Base-by-base conservation (phyloP, 345 rosid genomes). In the Hibiscus tridactylites region DNA sequence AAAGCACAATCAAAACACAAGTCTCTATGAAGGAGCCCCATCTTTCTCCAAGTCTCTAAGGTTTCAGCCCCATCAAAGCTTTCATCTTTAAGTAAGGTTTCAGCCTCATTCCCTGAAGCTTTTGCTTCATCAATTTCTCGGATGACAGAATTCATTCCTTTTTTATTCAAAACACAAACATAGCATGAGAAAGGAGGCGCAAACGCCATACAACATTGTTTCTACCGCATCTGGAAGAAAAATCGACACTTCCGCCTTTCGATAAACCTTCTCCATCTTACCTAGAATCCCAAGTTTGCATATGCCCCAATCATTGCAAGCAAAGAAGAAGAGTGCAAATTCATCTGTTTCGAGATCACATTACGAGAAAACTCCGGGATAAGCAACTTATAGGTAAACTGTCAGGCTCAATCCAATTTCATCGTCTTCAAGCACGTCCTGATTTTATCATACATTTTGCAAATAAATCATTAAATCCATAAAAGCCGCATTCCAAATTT, bases 371-470 rank as follows among this genome's bases (percentile, higher is more conserved):
- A 88, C 81, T 85, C 86, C 86, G 3, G 78, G 71, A 89, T 78
- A 28, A 89, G 88, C 75, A 89, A 77, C 84, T 91, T 88, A 73
- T 81, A 91, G 37, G 92, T 91, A 19, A 77, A 24, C 5, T 74
- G 82, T 87, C 92, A 56, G 85, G 88, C 6, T 33, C 87, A 76
- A 17, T 84, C 87, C 59, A 57, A 58, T 78, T 86, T 85, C 91
- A 91, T 91, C 66, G 57, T 77, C 79, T 80, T 88, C 72, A 87
- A 11, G 67, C 90, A 90, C 78, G 58, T 47, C 70, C 77, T 81
- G 63, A 90, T 84, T 76, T 87, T 86, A 80, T 88, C 88, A 68
- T 84, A 90, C 90, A 81, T 84, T 76, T 84, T 46, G 90, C 89
- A 21, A 31, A 31, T 31, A 31, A 11, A 47, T 47, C 16, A 47